phyloP scores from a whole-genome alignment of 2,329 filamentous ascomycete species.

The Pseudocercospora eumusae region DNA sequence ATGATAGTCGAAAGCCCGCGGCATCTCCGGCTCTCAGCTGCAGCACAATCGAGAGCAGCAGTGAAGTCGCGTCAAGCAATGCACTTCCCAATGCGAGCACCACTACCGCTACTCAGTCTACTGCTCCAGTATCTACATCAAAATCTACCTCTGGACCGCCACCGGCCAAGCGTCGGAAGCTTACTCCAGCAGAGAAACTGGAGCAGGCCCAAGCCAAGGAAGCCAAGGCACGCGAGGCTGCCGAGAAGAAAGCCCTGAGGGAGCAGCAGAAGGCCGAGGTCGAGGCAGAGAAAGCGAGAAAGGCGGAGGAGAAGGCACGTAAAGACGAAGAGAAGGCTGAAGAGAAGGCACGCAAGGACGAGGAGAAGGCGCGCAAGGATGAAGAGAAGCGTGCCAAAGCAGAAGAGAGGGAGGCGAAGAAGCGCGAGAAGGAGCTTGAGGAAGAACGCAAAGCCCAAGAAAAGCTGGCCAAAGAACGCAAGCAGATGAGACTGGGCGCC shows the following conservation, averaged over 20 bases:
- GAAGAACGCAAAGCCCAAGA: slow-evolving; percentile 36
- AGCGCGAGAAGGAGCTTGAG: slow-evolving; percentile 43
- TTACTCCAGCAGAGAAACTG: slow-evolving; percentile 47
- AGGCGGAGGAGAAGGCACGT: slow-evolving; percentile 46
- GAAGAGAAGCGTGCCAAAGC: slow-evolving; percentile 42
- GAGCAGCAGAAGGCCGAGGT: slow-evolving; percentile 42
- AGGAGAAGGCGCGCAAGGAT: slow-evolving; percentile 41
- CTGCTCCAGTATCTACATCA: slow-evolving; percentile 9
- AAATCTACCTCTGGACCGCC: slow-evolving; percentile 25
- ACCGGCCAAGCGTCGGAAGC: slow-evolving; percentile 47
- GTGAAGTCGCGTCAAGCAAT: slow-evolving; percentile 28
- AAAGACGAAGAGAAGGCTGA: slow-evolving; percentile 43
- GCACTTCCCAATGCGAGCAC: slow-evolving; percentile 14
- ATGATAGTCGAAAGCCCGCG: slow-evolving; percentile 26
- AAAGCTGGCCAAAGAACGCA: slow-evolving; percentile 38
- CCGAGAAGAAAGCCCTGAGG: slow-evolving; percentile 30
- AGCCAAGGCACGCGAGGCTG: slow-evolving; percentile 36
- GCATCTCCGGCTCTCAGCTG: slow-evolving; percentile 38
- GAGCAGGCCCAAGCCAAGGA: slow-evolving; percentile 36
- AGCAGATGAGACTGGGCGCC: slow-evolving; percentile 44
- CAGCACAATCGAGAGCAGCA: slow-evolving; percentile 39
- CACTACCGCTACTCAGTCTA: slow-evolving; percentile 12
- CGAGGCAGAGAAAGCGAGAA: slow-evolving; percentile 44
- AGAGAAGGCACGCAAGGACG: slow-evolving; percentile 41
- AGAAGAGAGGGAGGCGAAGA: slow-evolving; percentile 47